These are phyloP conservation scores for Sphaerulina populicola DNA, from an alignment of 2,329 filamentous ascomycete genomes.

Conservation along the genomic window DNA sequence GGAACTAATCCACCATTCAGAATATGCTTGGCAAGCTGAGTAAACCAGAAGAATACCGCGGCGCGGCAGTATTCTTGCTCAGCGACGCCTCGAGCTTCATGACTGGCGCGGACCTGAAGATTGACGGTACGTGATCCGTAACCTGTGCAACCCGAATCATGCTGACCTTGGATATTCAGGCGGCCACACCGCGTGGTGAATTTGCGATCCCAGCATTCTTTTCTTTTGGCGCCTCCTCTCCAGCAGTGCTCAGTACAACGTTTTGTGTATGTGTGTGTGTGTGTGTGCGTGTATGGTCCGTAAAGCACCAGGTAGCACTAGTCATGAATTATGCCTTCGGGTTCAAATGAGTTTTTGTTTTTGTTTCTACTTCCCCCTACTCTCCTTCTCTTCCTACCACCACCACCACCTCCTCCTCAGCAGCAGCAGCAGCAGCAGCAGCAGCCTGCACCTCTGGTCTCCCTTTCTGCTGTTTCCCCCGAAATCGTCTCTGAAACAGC, in stretches of 20 bases:
- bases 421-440: too few relatives aligned
- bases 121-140: conserved; percentile 38
- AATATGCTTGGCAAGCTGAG: conserved; percentile 62
- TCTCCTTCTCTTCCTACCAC: too few relatives aligned
- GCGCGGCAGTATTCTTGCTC: conserved; percentile 35
- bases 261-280: too few relatives aligned
- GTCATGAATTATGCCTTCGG: too few relatives aligned
- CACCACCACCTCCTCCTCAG: too few relatives aligned
- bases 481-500: conserved; percentile 25
- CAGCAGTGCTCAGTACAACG: too few relatives aligned
- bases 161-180: not conserved
- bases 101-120: conserved; percentile 48
- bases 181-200: not conserved
- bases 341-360: too few relatives aligned
- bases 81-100: conserved; percentile 45
- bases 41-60: conserved; percentile 33
- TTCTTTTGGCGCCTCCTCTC: not conserved
- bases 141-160: not conserved
- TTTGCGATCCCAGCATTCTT: not conserved
- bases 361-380: too few relatives aligned
- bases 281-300: too few relatives aligned
- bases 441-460: too few relatives aligned
- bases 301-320: too few relatives aligned
- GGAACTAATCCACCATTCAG: not conserved
- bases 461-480: conserved; percentile 26